Percentiles rank a stretch among this genome's conserved stretches.
Evolutionary conservation across 2,329 filamentous ascomycete genomes (phyloP).

Genomic region (Pseudofabraea citricarpa): DNA sequence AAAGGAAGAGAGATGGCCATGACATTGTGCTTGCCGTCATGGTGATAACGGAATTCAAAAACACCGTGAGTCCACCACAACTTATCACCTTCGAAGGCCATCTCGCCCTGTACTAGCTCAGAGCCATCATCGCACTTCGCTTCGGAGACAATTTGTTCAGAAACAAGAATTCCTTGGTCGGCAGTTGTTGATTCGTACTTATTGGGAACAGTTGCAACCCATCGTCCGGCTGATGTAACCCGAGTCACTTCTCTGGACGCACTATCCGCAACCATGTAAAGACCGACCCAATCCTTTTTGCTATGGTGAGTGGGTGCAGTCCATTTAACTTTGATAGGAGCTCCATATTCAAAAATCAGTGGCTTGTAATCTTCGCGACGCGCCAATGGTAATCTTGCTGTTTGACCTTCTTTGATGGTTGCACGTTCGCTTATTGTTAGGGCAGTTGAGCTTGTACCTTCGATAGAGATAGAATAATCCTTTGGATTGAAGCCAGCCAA

Average conservation of each 20-base stretch:
- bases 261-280: constrained; percentile 96
- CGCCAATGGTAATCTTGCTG: constrained; percentile 60
- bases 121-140: constrained; percentile 38
- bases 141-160: constrained; percentile 54
- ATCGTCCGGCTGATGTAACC: constrained; percentile 80
- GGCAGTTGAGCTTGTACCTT: constrained; percentile 55
- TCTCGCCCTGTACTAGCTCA: constrained; percentile 70
- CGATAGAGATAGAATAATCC: constrained; percentile 72
- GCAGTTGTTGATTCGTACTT: constrained; percentile 71
- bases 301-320: constrained; percentile 81
- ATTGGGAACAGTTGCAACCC: constrained; percentile 75
- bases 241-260: constrained; percentile 78
- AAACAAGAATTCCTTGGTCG: constrained; percentile 70
- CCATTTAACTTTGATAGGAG: constrained; percentile 87
- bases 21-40: constrained; percentile 85
- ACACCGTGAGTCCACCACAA: constrained; percentile 96
- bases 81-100: constrained; percentile 87
- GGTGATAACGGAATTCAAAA: constrained; percentile 96
- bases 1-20: constrained; percentile 94
- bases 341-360: constrained; percentile 79
- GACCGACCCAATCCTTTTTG: constrained; percentile 89
- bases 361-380: constrained; percentile 62
- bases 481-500: constrained; percentile 74
- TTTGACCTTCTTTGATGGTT: constrained; percentile 69
- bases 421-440: constrained; percentile 51